Conservation (phyloP, 1,284 basidiomycete genomes). For the Boletus subluridellus region DNA sequence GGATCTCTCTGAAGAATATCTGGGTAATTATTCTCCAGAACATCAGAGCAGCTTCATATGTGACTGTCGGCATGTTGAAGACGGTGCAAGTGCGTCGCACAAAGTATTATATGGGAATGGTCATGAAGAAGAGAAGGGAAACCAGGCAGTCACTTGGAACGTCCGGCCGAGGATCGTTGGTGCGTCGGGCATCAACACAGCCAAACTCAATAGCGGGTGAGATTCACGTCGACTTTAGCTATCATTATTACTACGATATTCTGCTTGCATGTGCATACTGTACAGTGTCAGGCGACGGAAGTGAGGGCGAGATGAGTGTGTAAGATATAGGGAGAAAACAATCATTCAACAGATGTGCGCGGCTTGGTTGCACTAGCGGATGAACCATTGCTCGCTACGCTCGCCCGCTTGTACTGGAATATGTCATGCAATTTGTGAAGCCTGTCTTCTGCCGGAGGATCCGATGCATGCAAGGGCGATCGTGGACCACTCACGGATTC, state of each 20-base stretch:
- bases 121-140: conserved; percentile 19
- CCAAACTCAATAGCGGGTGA: conserved; percentile 22
- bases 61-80: conserved; percentile 24
- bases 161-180: background rate
- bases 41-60: conserved; percentile 65
- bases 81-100: conserved; percentile 9
- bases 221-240: background rate
- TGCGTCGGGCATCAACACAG: conserved; percentile 24
- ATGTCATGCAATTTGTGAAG: conserved; percentile 72
- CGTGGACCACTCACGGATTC: conserved; percentile 29
- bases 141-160: background rate
- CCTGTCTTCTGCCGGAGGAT: conserved; percentile 55
- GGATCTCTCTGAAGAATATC: conserved; percentile 96
- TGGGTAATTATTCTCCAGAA: conserved; percentile 86
- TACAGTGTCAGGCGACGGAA: conserved; percentile 33
- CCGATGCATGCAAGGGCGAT: conserved; percentile 30
- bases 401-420: conserved; percentile 73
- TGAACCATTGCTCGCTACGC: conserved; percentile 60
- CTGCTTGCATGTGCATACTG: conserved; percentile 23
- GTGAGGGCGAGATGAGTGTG: conserved; percentile 17
- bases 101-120: conserved; percentile 5
- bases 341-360: conserved; percentile 22
- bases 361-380: conserved; percentile 35
- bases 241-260: conserved; percentile 25
- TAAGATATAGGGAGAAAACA: conserved; percentile 20